Base-by-base conservation (phyloP, 2,329 filamentous ascomycete species). In the Lachnellula occidentalis region DNA sequence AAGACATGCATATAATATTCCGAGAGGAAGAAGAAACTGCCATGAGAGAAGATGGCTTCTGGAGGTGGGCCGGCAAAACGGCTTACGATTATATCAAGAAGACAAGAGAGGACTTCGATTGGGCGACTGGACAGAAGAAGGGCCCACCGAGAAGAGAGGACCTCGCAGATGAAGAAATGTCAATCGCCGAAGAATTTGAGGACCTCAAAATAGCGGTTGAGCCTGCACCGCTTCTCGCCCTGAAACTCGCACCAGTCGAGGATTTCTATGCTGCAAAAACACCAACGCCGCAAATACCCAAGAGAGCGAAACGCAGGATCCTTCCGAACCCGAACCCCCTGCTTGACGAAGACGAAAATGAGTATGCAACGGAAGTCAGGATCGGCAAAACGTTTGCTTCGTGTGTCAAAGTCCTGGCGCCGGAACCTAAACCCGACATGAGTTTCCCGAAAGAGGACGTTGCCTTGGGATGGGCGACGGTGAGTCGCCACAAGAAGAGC, bases 31-130 rank as follows among this genome's bases (percentile, higher is more conserved):
- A 27, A 3, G 67, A 69, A 31, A 51, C 58, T 2, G 50, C 47
- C 1, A 56, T 65, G 24, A 60, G 66, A 50, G 61, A 65, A 34
- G 61, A 60, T 34, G 66, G 66, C 2, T 69, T 69, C 48, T 67
- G 64, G 62, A 58, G 66, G 48, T 69, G 64, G 64, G 66, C 66
- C 21, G 67, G 65, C 7, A 63, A 59, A 19, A 58, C 53, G 7
- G 63, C 61, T 3, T 63, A 55, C 27, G 41, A 61, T 9, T 46
- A 57, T 1, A 67, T 67, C 11, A 34, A 49, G 31, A 43, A 55
- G n/a, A 61, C 50, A 5, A 58, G 61, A 21, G 47, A 63, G 27
- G 53, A 52, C 2, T 50, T 66, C 5, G 65, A 67, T 50, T 67
- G 65, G 65, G 64, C 64, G 4, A 67, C 64, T 11, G 65, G 65